phyloP scores from a whole-genome alignment of 352 stramenopile species.

The Phytophthora sansomeana region DNA sequence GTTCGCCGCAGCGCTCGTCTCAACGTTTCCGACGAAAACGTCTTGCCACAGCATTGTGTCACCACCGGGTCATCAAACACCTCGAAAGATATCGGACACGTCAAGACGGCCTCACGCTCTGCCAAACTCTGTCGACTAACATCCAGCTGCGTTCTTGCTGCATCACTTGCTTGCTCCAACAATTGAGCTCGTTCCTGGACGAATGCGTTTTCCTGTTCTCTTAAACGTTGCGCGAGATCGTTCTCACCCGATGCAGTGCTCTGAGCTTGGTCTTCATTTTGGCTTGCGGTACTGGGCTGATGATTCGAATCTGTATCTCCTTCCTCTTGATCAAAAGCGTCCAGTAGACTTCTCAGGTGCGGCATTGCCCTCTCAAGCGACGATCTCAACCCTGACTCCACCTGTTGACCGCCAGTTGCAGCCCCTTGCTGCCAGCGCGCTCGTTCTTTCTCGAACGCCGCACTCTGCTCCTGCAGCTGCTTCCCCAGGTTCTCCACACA shows the following conservation, averaged over 20 bases:
- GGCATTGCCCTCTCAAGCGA: conserved; percentile 21
- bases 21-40: conserved; percentile 26
- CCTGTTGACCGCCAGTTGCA: conserved; percentile 1
- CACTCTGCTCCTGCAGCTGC: conserved; percentile 14
- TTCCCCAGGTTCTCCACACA: not conserved
- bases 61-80: conserved; percentile 34
- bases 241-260: too few relatives aligned
- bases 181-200: conserved; percentile 21
- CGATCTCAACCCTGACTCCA: conserved; percentile 1
- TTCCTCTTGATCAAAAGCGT: conserved; percentile 25
- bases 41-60: conserved; percentile 36
- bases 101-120: conserved; percentile 23
- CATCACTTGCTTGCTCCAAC: conserved; percentile 23
- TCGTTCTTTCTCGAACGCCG: conserved; percentile 19
- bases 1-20: conserved; percentile 14
- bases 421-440: conserved; percentile 9
- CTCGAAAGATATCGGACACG: conserved; percentile 35
- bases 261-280: conserved; percentile 2
- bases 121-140: conserved; percentile 13
- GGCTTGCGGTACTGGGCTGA: not conserved
- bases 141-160: conserved; percentile 7
- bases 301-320: not conserved
- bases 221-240: conserved; percentile 1
- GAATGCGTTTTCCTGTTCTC: conserved; percentile 11
- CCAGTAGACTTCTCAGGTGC: conserved; percentile 14